These are phyloP conservation scores for Phytophthora hibernalis DNA, from an alignment of 352 stramenopile genomes.

Conservation along the genomic window DNA sequence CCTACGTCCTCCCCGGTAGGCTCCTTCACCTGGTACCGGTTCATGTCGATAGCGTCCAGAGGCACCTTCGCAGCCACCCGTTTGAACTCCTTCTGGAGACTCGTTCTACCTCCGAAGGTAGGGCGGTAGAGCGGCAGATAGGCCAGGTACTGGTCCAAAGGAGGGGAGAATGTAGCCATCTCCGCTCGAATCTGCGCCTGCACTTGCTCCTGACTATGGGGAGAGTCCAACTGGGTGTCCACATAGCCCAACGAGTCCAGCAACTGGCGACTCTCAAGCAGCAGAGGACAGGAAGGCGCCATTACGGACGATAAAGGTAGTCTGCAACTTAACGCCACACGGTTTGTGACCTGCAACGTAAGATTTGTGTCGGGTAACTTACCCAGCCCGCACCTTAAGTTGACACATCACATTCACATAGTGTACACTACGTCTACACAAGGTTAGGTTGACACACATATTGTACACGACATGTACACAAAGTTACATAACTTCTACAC, in stretches of 20 bases:
- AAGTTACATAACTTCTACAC: too few relatives aligned
- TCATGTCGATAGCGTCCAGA: constrained; percentile 77
- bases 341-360: too few relatives aligned
- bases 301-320: constrained; percentile 22
- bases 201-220: constrained; percentile 55
- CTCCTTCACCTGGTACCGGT: constrained; percentile 66
- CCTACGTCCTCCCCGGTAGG: constrained; percentile 52
- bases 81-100: constrained; percentile 76
- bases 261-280: constrained; percentile 66
- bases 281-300: constrained; percentile 58
- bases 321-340: too few relatives aligned
- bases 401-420: too few relatives aligned
- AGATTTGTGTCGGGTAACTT: too few relatives aligned
- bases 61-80: constrained; percentile 71
- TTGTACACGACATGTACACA: neutral
- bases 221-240: constrained; percentile 68
- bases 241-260: constrained; percentile 83
- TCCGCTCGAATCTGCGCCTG: constrained; percentile 74
- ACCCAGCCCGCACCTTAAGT: too few relatives aligned
- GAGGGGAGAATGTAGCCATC: constrained; percentile 73
- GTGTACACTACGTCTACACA: too few relatives aligned
- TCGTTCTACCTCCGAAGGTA: constrained; percentile 56
- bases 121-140: constrained; percentile 69
- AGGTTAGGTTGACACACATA: too few relatives aligned
- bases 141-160: constrained; percentile 56